Percentiles rank a stretch among this genome's conserved stretches.
These are phyloP conservation scores for Tilletia indica DNA, from an alignment of 1,284 basidiomycete species.

Conservation along the genomic window DNA sequence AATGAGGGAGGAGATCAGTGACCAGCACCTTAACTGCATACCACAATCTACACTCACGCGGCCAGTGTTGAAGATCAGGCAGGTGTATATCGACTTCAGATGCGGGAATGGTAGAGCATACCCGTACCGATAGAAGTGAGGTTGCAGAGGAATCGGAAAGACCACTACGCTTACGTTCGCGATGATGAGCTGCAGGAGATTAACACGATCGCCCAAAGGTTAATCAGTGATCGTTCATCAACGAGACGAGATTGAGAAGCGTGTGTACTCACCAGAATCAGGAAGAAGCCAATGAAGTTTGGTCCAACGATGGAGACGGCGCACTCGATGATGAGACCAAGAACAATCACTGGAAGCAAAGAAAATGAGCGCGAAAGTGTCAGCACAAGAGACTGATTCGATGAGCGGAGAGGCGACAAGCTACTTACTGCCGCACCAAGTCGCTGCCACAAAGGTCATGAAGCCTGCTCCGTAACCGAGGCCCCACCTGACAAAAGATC, in stretches of 20 bases:
- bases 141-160: conserved; percentile 34
- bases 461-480: conserved; percentile 48
- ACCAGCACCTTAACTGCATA: not conserved
- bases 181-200: conserved; percentile 36
- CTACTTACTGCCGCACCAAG: conserved; percentile 31
- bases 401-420: no score
- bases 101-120: conserved; percentile 52
- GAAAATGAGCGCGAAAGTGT: no score
- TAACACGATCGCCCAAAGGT: not conserved
- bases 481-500: not conserved
- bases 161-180: conserved; percentile 45
- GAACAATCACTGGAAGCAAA: conserved; percentile 28
- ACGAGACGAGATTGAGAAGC: not conserved
- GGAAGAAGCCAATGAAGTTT: conserved; percentile 40
- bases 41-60: conserved; percentile 20
- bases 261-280: conserved; percentile 28
- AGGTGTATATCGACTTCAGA: conserved; percentile 41
- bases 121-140: conserved; percentile 40
- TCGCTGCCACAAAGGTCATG: conserved; percentile 44
- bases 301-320: conserved; percentile 41
- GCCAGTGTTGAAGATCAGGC: conserved; percentile 47
- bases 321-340: conserved; percentile 42
- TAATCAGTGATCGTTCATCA: no score
- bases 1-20: no score
- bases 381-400: no score